Conservation (phyloP, 441 rosid species). For the Corymbia citriodora region DNA sequence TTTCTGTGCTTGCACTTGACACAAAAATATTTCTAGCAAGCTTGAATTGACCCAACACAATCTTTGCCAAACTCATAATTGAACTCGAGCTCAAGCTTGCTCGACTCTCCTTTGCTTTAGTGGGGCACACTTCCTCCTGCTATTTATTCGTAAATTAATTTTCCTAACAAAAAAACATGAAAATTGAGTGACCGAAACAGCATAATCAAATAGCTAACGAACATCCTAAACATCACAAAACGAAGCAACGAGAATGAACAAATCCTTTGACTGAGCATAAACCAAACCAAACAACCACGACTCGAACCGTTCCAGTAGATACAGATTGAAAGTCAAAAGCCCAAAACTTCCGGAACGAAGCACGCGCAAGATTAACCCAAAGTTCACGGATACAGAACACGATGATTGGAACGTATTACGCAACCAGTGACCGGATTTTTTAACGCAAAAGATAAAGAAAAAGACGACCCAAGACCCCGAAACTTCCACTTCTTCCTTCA, state of each 20-base stretch:
- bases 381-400: accelerated
- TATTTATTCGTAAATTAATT: not conserved
- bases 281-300: not conserved
- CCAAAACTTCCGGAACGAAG: not conserved
- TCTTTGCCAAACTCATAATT: not conserved
- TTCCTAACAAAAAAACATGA: not conserved
- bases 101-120: not conserved
- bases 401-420: not conserved
- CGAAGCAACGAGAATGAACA: not conserved
- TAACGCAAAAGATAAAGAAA: not conserved
- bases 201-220: not conserved
- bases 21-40: not conserved
- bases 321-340: not conserved
- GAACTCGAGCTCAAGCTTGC: not conserved
- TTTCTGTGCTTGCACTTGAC: not conserved
- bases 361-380: not conserved
- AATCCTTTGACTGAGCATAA: not conserved
- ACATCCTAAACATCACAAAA: not conserved
- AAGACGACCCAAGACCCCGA: not conserved
- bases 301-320: not conserved
- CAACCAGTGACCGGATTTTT: not conserved
- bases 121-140: not conserved
- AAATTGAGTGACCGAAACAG: not conserved
- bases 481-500: not conserved
- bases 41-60: not conserved